Evolutionary conservation across 2,329 filamentous ascomycete species (phyloP), one percentile per base, ranked within the genome.

Genomic region (Pleoardoris graminearum): DNA sequence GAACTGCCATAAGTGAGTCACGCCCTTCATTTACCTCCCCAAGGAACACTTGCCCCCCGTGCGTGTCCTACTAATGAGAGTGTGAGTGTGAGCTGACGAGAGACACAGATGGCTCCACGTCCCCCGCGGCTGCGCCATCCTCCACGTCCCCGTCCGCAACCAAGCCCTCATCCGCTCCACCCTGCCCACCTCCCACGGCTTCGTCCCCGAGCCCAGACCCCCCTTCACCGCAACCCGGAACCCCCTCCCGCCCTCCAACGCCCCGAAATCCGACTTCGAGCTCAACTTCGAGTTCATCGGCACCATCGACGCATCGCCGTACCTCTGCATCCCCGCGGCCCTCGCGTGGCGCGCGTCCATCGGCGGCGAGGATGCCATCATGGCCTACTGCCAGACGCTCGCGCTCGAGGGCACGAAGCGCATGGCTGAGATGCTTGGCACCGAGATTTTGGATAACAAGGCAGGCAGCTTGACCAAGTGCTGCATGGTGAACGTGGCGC

Each of bases 111-210:
- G 93, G 93, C 84, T 97, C 7, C 86, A 85, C 66, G 83, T 85
- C 0, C 93, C 92, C 0, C 85, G 92, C 27, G 88, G 87, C 14
- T 91, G 88, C 68, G 91, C 91, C 2, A 77, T 94, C 3, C 83
- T 97, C 59, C 88, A 95, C 72, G 89, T 94, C 1, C 89, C 91
- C 0, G 54, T 79, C 16, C 81, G 87, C 19, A 91, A 95, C 71
- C 93, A 97, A 70, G 76, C 79, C 43, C 73, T 95, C 37, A 84
- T 97, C 36, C 82, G 85, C 12, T 86, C 86, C 2, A 87, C 90
- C 0, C 71, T 95, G 25, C 89, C 91, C 0, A 96, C 91, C 0
- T 91, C 87, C 33, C 89, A 92, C 70, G 89, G 90, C 0, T 96
- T 90, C 71, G 67, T 82, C 0, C 80, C 89, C 0, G 45, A 46